phyloP scores from a whole-genome alignment of 2,329 filamentous ascomycete genomes.

The Fusarium pilosicola region DNA sequence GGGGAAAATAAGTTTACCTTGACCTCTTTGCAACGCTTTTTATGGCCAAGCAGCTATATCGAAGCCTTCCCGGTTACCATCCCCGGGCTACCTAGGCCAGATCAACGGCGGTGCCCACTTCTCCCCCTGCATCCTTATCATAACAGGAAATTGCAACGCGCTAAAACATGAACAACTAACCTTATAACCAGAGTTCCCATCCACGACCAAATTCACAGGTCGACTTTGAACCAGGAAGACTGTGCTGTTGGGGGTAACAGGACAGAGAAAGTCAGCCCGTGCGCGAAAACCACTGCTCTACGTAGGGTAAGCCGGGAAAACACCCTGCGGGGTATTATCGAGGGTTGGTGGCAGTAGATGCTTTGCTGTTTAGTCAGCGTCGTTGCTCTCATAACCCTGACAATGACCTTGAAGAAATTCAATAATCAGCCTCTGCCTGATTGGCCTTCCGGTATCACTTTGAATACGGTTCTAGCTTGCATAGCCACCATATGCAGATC shows the following conservation, averaged over 20 bases:
- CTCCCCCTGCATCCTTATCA: too few relatives aligned
- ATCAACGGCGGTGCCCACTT: too few relatives aligned
- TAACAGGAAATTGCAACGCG: too few relatives aligned
- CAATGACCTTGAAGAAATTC: neutral
- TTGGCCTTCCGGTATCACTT: slow-evolving; percentile 1
- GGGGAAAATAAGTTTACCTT: too few relatives aligned
- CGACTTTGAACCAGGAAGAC: neutral
- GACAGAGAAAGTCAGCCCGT: neutral
- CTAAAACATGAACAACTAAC: too few relatives aligned
- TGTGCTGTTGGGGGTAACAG: neutral
- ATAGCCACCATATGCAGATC: neutral
- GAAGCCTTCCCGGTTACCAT: too few relatives aligned
- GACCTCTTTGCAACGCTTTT: too few relatives aligned
- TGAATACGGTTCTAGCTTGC: neutral
- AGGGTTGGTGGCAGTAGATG: slow-evolving; percentile 3
- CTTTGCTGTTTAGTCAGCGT: neutral
- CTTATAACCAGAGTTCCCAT: too few relatives aligned
- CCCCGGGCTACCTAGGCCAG: too few relatives aligned
- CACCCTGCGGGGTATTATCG: neutral
- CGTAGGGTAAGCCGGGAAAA: neutral
- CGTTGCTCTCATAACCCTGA: neutral
- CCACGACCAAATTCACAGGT: neutral
- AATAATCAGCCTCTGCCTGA: neutral
- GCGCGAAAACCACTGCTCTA: neutral
- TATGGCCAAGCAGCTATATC: too few relatives aligned